Evolutionary conservation across 306 rosid genomes (phyloP).

Genomic region (Sesbania bispinosa): DNA sequence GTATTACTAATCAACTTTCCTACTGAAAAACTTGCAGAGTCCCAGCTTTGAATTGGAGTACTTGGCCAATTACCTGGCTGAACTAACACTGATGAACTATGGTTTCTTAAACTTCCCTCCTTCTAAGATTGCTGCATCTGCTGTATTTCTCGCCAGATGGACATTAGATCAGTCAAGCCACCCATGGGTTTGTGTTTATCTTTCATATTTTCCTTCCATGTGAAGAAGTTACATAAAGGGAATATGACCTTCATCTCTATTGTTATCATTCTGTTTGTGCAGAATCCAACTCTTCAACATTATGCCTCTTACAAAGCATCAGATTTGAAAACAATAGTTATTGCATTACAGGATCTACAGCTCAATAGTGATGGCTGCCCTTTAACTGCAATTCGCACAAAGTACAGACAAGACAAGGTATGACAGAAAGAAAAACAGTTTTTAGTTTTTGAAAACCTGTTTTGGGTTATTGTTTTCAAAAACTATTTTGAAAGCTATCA

Average conservation of each 20-base stretch:
- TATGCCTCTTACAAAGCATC: constrained; percentile 66
- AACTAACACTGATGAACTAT: constrained; percentile 66
- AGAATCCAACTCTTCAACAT: constrained; percentile 85
- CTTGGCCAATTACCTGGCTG: constrained; percentile 84
- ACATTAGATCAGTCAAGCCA: constrained; percentile 73
- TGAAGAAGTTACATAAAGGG: not conserved
- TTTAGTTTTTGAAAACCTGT: too few relatives aligned
- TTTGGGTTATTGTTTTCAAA: too few relatives aligned
- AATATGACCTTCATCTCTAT: not conserved
- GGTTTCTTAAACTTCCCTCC: constrained; percentile 76
- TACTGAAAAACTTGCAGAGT: constrained; percentile 41
- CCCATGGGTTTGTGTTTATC: constrained; percentile 77
- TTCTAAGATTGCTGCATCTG: constrained; percentile 86
- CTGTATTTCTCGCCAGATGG: constrained; percentile 90
- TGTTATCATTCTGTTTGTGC: constrained; percentile 20
- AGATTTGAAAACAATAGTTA: constrained; percentile 63
- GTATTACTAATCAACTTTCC: constrained; percentile 20
- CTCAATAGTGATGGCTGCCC: constrained; percentile 63
- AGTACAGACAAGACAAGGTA: constrained; percentile 84
- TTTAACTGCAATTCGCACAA: constrained; percentile 55
- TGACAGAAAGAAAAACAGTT: not conserved
- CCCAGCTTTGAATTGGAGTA: constrained; percentile 83
- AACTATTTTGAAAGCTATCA: too few relatives aligned
- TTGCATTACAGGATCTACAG: constrained; percentile 80
- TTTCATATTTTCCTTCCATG: constrained; percentile 9